Evolutionary conservation across 495 filamentous ascomycete genomes (phyloP).

Genomic region (Neurospora cerealis): DNA sequence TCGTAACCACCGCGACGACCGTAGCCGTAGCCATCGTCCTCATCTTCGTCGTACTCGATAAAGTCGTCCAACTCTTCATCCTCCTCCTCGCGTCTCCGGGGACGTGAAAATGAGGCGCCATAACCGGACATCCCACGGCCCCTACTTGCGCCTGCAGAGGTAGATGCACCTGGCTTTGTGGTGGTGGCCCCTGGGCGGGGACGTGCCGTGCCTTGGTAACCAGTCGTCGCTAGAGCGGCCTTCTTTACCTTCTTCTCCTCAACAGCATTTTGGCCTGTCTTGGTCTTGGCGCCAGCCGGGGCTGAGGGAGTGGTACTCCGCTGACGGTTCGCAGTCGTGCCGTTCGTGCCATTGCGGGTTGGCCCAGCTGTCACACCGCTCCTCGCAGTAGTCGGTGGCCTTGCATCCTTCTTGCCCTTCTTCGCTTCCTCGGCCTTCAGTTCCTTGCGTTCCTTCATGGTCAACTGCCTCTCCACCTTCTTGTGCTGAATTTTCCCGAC

Average conservation of each 20-base stretch:
- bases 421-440: slow-evolving; percentile 26
- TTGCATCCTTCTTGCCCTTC: slow-evolving; percentile 8
- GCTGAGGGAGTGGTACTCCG: slow-evolving; percentile 9
- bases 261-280: slow-evolving; percentile 7
- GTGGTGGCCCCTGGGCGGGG: slow-evolving; percentile 26
- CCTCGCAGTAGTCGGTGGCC: slow-evolving; percentile 9
- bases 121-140: slow-evolving; percentile 15
- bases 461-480: slow-evolving; percentile 32
- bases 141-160: slow-evolving; percentile 8
- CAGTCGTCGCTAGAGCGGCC: slow-evolving; percentile 44
- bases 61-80: slow-evolving; percentile 46
- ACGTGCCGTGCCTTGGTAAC: slow-evolving; percentile 47
- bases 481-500: slow-evolving; percentile 49
- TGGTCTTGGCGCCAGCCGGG: slow-evolving; percentile 5
- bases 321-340: neutral
- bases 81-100: slow-evolving; percentile 42
- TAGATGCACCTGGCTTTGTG: slow-evolving; percentile 18
- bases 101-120: slow-evolving; percentile 15
- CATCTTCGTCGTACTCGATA: slow-evolving; percentile 46
- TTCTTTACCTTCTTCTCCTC: slow-evolving; percentile 48
- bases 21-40: slow-evolving; percentile 26
- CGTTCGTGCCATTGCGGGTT: slow-evolving; percentile 12
- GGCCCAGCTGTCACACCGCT: slow-evolving; percentile 7
- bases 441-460: slow-evolving; percentile 38
- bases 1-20: slow-evolving; percentile 23